Conservation (phyloP, 768 basidiomycete genomes). For the Tylopilus sp. region DNA sequence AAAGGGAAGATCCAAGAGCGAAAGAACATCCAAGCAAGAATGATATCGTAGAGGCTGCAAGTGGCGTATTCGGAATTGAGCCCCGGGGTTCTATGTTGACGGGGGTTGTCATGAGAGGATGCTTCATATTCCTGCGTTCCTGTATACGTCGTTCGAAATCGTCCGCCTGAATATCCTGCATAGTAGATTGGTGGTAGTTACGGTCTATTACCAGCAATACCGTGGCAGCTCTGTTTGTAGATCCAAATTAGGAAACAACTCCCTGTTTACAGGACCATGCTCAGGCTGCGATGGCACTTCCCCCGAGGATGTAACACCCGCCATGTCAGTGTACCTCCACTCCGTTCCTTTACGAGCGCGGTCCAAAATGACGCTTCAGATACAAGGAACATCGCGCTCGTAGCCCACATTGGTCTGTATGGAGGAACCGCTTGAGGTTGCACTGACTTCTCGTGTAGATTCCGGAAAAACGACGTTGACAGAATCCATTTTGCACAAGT, state of each 20-base stretch:
- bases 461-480: conserved; percentile 89
- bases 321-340: neutral
- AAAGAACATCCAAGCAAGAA: conserved; percentile 82
- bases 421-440: neutral
- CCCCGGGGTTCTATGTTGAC: conserved; percentile 38
- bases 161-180: conserved; percentile 33
- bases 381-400: conserved; percentile 77
- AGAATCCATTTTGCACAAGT: conserved; percentile 79
- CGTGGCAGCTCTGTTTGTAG: too few relatives aligned
- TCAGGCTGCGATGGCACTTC: conserved; percentile 21
- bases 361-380: conserved; percentile 34
- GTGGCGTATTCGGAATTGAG: conserved; percentile 85
- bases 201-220: too few relatives aligned
- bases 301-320: conserved; percentile 10
- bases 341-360: conserved; percentile 23
- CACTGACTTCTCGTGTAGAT: conserved; percentile 43
- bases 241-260: conserved; percentile 16
- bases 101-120: conserved; percentile 58
- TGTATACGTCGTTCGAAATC: conserved; percentile 43
- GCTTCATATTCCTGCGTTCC: conserved; percentile 35
- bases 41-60: conserved; percentile 72
- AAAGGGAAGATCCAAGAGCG: conserved; percentile 51
- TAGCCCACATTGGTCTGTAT: conserved; percentile 80
- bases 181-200: conserved; percentile 6
- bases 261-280: conserved; percentile 18